These are phyloP conservation scores for Piper betle DNA, from an alignment of 164 flowering plant species.

Conservation along the genomic window DNA sequence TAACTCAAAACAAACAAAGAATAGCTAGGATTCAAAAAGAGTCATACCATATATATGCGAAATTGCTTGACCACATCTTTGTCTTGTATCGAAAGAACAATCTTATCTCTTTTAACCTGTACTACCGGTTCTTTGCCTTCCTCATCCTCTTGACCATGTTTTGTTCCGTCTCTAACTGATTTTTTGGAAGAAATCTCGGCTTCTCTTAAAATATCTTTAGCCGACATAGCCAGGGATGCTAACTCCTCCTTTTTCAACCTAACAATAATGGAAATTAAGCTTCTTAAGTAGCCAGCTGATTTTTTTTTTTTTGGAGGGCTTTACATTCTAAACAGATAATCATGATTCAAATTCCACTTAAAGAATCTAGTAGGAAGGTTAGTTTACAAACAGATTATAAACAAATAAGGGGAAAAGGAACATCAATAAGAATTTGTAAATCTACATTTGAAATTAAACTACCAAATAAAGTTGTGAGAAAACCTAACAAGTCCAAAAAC, in stretches of 20 bases:
- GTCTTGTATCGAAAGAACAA: constrained; percentile 66
- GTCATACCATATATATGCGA: constrained; percentile 54
- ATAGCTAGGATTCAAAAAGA: not conserved
- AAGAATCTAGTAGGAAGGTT: no score
- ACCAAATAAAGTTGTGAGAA: no score
- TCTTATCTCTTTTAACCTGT: constrained; percentile 41
- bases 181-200: constrained; percentile 45
- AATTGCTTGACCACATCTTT: constrained; percentile 55
- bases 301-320: no score
- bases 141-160: constrained; percentile 19
- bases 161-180: constrained; percentile 18
- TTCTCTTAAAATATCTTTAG: constrained; percentile 32
- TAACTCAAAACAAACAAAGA: not conserved
- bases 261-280: not conserved
- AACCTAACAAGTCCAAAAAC: no score
- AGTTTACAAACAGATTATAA: no score
- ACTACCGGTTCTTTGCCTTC: constrained; percentile 20
- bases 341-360: no score
- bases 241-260: constrained; percentile 81
- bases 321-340: no score
- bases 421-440: no score
- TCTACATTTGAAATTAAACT: no score
- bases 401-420: no score
- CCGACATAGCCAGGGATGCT: constrained; percentile 44
- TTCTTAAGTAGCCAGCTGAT: not conserved